Percentiles rank a stretch among this genome's conserved stretches.
phyloP scores from a whole-genome alignment of 176 grass and related monocot genomes.

The Tuctoria greenei region DNA sequence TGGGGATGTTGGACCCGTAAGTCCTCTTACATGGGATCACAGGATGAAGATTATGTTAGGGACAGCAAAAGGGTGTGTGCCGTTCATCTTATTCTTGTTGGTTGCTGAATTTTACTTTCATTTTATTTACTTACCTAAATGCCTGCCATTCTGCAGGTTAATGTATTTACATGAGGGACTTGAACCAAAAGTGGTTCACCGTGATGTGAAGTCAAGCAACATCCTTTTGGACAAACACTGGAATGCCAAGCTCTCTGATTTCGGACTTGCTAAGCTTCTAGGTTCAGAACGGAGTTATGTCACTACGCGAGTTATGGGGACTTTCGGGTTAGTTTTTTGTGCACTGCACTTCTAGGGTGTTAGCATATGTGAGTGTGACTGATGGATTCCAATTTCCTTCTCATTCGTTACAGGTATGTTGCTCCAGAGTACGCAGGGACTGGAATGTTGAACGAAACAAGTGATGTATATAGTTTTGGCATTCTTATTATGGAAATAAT shows the following conservation, averaged over 20 bases:
- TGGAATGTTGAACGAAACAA: constrained; percentile 96
- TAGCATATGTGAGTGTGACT: background rate
- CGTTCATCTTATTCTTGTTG: background rate
- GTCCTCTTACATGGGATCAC: constrained; percentile 83
- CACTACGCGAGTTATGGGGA: constrained; percentile 97
- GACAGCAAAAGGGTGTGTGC: constrained; percentile 79
- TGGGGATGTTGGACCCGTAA: constrained; percentile 71
- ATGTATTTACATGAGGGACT: constrained; percentile 96
- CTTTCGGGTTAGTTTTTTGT: constrained; percentile 71
- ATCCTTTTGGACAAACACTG: constrained; percentile 85
- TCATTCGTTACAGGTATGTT: constrained; percentile 60
- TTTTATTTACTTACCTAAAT: constrained; percentile 18
- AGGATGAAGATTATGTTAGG: constrained; percentile 87
- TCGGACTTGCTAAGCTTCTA: constrained; percentile 85
- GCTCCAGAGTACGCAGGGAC: constrained; percentile 97
- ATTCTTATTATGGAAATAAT: constrained; percentile 98
- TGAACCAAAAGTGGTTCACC: constrained; percentile 95
- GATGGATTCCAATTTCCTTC: constrained; percentile 19
- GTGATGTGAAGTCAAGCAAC: constrained; percentile 97
- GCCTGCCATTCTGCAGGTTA: constrained; percentile 46
- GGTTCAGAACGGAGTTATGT: constrained; percentile 79
- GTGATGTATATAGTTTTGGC: constrained; percentile 95
- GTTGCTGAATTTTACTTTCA: background rate
- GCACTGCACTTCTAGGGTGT: background rate
- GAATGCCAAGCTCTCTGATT: constrained; percentile 97